phyloP scores from a whole-genome alignment of 2,329 filamentous ascomycete species.

The Diaporthe sp. region DNA sequence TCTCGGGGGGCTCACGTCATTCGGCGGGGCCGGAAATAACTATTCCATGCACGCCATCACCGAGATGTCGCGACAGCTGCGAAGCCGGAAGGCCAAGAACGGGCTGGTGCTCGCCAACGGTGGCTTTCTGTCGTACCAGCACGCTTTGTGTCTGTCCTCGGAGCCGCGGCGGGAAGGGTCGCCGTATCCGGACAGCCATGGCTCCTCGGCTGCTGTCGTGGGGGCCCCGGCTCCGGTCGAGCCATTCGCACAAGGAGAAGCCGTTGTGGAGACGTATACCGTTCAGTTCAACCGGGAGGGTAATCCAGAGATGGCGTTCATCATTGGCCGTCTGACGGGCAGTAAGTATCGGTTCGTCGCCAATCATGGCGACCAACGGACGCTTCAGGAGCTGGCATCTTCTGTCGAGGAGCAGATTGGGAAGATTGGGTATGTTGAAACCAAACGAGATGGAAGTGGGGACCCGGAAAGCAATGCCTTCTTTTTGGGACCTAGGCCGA shows the following conservation, averaged over 20 bases:
- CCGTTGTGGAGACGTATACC: slow-evolving; percentile 48
- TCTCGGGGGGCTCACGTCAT: slow-evolving; percentile 76
- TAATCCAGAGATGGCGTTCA: slow-evolving; percentile 37
- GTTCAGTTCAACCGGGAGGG: slow-evolving; percentile 46
- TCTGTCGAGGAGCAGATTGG: slow-evolving; percentile 37
- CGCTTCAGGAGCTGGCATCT: slow-evolving; percentile 35
- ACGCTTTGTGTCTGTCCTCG: slow-evolving; percentile 71
- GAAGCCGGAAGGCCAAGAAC: slow-evolving; percentile 51
- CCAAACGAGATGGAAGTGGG: neutral
- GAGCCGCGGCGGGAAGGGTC: slow-evolving; percentile 49
- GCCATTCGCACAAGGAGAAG: slow-evolving; percentile 33
- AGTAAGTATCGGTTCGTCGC: slow-evolving; percentile 34
- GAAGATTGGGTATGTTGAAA: slow-evolving; percentile 30
- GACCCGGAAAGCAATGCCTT: slow-evolving; percentile 34
- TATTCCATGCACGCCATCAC: slow-evolving; percentile 77
- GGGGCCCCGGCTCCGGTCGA: slow-evolving; percentile 1
- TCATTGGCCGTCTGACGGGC: slow-evolving; percentile 35
- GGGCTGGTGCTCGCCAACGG: slow-evolving; percentile 77
- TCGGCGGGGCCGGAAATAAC: slow-evolving; percentile 79
- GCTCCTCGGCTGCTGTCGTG: neutral
- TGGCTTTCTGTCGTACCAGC: slow-evolving; percentile 75
- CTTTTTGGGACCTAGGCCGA: slow-evolving; percentile 26
- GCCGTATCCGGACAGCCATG: slow-evolving; percentile 37
- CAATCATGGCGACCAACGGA: slow-evolving; percentile 38
- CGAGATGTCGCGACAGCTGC: slow-evolving; percentile 67